A percentile compares a stretch with the other conserved stretches of the same genome.
phyloP scores from a whole-genome alignment of 2,329 filamentous ascomycete species.

The Colletotrichum graminicola region DNA sequence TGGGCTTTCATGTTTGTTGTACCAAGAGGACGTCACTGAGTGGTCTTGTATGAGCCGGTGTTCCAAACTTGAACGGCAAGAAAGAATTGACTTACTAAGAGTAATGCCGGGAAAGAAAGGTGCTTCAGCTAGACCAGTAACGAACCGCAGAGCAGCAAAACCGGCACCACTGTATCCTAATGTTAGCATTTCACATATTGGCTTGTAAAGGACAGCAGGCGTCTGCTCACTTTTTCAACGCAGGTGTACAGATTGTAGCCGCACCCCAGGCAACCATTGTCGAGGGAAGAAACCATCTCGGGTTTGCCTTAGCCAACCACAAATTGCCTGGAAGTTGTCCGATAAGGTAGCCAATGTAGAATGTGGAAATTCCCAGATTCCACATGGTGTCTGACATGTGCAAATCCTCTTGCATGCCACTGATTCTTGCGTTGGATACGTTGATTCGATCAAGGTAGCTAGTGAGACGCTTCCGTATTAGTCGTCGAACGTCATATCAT shows the following conservation, averaged over 20 bases:
- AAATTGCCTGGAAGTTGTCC: conserved; percentile 60
- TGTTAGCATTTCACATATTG: background rate
- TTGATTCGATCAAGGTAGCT: conserved; percentile 65
- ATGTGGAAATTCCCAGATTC: conserved; percentile 55
- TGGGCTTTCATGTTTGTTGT: conserved; percentile 57
- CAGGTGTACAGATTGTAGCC: conserved; percentile 57
- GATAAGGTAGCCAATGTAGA: conserved; percentile 59
- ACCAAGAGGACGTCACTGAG: conserved; percentile 57
- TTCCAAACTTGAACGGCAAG: background rate
- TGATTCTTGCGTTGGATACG: conserved; percentile 57
- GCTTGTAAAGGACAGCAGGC: background rate
- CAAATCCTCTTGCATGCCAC: conserved; percentile 52
- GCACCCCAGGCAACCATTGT: conserved; percentile 57
- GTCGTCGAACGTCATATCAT: background rate
- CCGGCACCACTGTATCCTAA: conserved; percentile 41
- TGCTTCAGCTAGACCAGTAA: conserved; percentile 48
- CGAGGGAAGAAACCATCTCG: conserved; percentile 52
- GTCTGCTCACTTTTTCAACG: conserved; percentile 48
- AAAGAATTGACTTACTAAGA: conserved; percentile 48
- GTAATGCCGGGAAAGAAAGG: conserved; percentile 62
- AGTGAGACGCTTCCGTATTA: conserved; percentile 33
- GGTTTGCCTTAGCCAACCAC: conserved; percentile 54
- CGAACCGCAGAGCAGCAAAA: conserved; percentile 46
- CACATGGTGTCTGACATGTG: conserved; percentile 52
- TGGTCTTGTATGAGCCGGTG: background rate